These are phyloP conservation scores for Schoenoplectus tabernaemontani DNA, from an alignment of 202 grass and related monocot genomes.

Conservation along the genomic window DNA sequence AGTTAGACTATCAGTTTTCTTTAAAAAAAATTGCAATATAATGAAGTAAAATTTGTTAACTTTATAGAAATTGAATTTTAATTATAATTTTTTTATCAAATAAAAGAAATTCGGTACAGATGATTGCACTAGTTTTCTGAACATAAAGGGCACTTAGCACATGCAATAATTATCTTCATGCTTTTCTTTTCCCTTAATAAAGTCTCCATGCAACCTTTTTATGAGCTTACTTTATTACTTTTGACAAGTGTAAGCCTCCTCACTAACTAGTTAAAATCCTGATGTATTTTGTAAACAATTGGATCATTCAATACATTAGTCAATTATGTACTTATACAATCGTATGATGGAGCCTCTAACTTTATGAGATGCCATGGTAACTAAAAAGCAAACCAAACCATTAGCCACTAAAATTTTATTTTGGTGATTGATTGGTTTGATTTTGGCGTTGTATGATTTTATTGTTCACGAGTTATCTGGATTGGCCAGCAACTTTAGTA, in stretches of 20 bases:
- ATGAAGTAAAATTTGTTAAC: neutral
- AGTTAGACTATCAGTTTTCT: too few relatives aligned
- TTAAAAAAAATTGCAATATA: too few relatives aligned
- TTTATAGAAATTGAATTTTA: neutral
- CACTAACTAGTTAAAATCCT: neutral
- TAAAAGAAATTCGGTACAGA: neutral
- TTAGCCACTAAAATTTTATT: neutral
- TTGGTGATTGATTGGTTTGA: neutral
- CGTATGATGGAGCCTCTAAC: neutral
- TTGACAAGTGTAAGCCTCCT: neutral
- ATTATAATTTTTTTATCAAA: too few relatives aligned
- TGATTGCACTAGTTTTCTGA: neutral
- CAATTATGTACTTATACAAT: neutral
- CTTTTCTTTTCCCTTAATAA: neutral
- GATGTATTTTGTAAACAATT: too few relatives aligned
- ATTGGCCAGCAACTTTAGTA: too few relatives aligned
- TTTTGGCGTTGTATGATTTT: too few relatives aligned
- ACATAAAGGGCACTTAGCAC: neutral
- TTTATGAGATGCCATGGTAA: constrained; percentile 10
- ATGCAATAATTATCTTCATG: constrained; percentile 13
- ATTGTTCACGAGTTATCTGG: too few relatives aligned
- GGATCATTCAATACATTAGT: neutral
- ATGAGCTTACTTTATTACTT: constrained; percentile 9
- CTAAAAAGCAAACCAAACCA: neutral
- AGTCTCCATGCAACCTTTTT: neutral